phyloP scores from a whole-genome alignment of 164 flowering plant species.

The Nymphaea thermarum region DNA sequence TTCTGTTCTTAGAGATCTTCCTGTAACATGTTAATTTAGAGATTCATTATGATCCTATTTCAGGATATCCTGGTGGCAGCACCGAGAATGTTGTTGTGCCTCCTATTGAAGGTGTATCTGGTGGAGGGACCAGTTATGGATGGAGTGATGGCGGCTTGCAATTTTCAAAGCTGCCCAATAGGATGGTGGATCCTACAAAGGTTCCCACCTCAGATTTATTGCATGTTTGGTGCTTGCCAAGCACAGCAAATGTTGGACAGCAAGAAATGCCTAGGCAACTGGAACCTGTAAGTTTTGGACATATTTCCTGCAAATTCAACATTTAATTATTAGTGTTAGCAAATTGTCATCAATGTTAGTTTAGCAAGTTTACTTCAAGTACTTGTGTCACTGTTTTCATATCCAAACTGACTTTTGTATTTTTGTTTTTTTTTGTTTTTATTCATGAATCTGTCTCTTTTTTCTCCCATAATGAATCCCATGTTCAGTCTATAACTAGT shows the following conservation, averaged over 20 bases:
- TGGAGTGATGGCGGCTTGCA: conserved; percentile 58
- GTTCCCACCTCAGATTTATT: conserved; percentile 69
- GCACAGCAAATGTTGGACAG: conserved; percentile 73
- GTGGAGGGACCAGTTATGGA: conserved; percentile 98
- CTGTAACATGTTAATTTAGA: no score
- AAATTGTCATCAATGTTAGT: no score
- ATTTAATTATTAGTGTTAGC: no score
- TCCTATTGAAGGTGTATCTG: conserved; percentile 93
- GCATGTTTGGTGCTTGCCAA: conserved; percentile 92
- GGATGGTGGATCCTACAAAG: conserved; percentile 58
- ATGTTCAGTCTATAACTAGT: no score
- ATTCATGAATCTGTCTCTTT: no score
- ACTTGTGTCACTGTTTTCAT: no score
- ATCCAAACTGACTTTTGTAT: no score
- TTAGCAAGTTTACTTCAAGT: no score
- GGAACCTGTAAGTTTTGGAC: conserved; percentile 46
- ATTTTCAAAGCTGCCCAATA: conserved; percentile 23
- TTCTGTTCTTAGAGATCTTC: no score
- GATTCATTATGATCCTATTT: not conserved
- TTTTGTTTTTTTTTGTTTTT: no score
- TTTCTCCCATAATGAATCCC: no score
- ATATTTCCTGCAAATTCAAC: no score
- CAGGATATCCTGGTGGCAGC: not conserved
- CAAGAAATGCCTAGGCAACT: conserved; percentile 75
- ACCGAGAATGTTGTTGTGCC: conserved; percentile 23